Evolutionary conservation across 768 basidiomycete genomes (phyloP).

Genomic region (Leccinum obscurum): DNA sequence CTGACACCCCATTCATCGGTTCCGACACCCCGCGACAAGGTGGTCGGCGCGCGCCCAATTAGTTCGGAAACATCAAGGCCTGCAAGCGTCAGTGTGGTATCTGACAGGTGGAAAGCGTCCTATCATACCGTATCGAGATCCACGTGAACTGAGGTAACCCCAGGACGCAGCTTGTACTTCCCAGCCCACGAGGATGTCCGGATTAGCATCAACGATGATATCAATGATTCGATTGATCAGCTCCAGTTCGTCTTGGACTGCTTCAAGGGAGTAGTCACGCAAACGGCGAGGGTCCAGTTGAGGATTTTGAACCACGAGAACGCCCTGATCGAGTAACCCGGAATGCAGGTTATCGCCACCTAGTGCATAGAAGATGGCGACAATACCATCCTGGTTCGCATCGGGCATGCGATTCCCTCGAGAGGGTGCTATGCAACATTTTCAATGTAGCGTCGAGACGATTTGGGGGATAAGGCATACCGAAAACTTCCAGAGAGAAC

Average conservation of each 20-base stretch:
- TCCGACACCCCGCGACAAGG: constrained; percentile 27
- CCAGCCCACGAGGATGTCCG: constrained; percentile 92
- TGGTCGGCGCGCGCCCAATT: constrained; percentile 72
- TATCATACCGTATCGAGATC: constrained; percentile 60
- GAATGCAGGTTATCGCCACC: constrained; percentile 44
- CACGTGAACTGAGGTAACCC: constrained; percentile 84
- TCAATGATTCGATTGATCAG: constrained; percentile 78
- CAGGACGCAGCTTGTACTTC: constrained; percentile 87
- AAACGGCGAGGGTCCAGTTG: constrained; percentile 43
- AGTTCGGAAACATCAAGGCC: constrained; percentile 72
- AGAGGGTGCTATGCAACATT: constrained; percentile 51
- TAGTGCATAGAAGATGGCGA: constrained; percentile 72
- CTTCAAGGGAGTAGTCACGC: constrained; percentile 47
- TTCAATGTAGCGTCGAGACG: not conserved
- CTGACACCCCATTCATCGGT: constrained; percentile 69
- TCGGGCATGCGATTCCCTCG: constrained; percentile 60
- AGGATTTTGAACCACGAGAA: constrained; percentile 50
- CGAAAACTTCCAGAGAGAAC: constrained; percentile 83
- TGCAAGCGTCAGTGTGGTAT: constrained; percentile 31
- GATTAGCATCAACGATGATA: constrained; percentile 73
- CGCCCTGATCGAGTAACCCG: constrained; percentile 40
- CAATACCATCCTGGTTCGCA: constrained; percentile 55
- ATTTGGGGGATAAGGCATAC: constrained; percentile 44
- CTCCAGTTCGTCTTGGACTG: constrained; percentile 71
- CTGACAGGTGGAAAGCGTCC: not conserved